Evolutionary conservation across 257 asterid species (phyloP).

Genomic region (Euphrasia confusa): DNA sequence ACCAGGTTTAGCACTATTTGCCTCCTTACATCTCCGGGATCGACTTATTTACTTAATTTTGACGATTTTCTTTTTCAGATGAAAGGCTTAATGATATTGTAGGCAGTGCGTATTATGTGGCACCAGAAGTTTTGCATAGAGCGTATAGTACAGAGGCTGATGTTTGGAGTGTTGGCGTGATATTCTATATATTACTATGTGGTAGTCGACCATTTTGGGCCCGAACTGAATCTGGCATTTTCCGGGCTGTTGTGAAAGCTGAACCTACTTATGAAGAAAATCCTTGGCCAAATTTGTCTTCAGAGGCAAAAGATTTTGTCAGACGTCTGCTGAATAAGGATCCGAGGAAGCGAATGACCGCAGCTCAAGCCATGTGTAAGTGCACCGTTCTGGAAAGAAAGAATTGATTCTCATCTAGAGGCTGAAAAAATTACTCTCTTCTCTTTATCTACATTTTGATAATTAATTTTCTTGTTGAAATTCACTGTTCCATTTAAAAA

Average conservation of each 20-base stretch:
- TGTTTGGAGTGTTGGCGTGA: constrained; percentile 94
- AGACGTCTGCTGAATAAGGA: constrained; percentile 73
- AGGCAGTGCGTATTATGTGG: constrained; percentile 96
- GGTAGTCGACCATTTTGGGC: constrained; percentile 99
- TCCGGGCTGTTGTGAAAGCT: constrained; percentile 85
- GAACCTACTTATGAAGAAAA: constrained; percentile 79
- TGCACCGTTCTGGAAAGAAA: constrained; percentile 14
- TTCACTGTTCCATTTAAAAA: too few relatives aligned
- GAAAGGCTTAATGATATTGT: constrained; percentile 94
- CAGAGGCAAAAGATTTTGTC: constrained; percentile 83
- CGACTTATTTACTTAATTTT: constrained; percentile 2
- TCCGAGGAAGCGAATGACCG: constrained; percentile 92
- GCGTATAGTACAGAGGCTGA: constrained; percentile 92
- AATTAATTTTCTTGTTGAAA: too few relatives aligned
- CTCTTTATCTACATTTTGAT: too few relatives aligned
- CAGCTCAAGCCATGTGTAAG: constrained; percentile 93
- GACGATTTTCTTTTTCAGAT: constrained; percentile 35
- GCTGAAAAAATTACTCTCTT: too few relatives aligned
- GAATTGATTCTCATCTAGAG: not conserved
- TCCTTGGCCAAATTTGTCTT: constrained; percentile 84
- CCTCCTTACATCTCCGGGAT: not conserved
- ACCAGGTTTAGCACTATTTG: constrained; percentile 59
- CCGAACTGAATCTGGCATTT: constrained; percentile 89
- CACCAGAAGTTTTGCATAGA: constrained; percentile 94
- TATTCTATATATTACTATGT: constrained; percentile 71